Percentiles rank a stretch among this genome's conserved stretches.
These are phyloP conservation scores for Phyllostachys edulis DNA, from an alignment of 176 grass and related monocot genomes.

Conservation along the genomic window DNA sequence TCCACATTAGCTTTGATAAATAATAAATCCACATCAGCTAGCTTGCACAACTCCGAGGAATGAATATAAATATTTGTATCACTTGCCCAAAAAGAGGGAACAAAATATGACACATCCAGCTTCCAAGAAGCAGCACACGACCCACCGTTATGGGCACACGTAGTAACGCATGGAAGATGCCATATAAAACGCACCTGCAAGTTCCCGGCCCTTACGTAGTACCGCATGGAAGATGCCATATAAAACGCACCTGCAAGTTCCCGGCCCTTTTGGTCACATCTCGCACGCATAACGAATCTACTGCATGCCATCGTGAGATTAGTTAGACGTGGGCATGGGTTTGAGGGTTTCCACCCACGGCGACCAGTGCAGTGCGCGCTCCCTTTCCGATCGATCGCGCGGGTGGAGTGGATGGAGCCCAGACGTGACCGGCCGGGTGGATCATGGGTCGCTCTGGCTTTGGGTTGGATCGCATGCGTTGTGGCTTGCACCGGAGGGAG, in stretches of 20 bases:
- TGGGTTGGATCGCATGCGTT: background rate
- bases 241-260: background rate
- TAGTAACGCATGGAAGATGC: background rate
- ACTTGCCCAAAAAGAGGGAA: background rate
- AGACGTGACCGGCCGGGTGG: background rate
- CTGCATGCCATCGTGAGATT: background rate
- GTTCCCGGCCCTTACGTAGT: background rate
- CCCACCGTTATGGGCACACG: background rate
- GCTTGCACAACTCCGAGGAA: too few relatives aligned
- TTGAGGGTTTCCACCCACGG: background rate
- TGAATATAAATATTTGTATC: background rate
- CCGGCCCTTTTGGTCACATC: background rate
- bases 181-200: background rate
- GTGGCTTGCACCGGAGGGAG: background rate
- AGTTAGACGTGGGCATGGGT: background rate
- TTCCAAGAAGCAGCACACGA: background rate
- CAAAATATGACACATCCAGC: background rate
- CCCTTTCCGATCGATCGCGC: background rate
- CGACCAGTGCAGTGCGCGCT: background rate
- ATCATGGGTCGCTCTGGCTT: background rate
- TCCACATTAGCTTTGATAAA: background rate
- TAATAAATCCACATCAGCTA: background rate
- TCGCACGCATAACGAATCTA: background rate
- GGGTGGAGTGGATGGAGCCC: background rate
- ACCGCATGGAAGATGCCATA: background rate